Percentiles rank a stretch among this genome's conserved stretches.
These are phyloP conservation scores for Mortierella sp. DNA, from an alignment of 371 early-diverging fungal species.

Conservation along the genomic window DNA sequence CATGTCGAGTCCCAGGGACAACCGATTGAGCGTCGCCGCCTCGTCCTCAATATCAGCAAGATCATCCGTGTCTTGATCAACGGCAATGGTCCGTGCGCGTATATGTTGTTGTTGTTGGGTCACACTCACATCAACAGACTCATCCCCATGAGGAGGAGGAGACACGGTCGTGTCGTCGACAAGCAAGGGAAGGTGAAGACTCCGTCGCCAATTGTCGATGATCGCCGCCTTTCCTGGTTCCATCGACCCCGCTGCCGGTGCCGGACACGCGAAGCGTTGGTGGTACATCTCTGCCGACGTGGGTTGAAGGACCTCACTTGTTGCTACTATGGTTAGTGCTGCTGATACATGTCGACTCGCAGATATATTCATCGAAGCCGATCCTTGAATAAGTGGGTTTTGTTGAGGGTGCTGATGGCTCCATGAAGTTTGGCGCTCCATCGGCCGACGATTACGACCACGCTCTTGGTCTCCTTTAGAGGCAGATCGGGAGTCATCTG, in stretches of 20 bases:
- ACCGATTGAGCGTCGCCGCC: conserved; percentile 12
- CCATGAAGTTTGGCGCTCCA: conserved; percentile 28
- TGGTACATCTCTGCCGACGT: conserved; percentile 20
- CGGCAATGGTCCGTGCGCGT: not conserved
- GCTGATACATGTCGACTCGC: not conserved
- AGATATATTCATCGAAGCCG: not conserved
- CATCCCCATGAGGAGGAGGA: not conserved
- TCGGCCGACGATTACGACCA: conserved; percentile 10
- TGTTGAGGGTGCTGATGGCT: conserved; percentile 20
- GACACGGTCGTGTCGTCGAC: conserved; percentile 11
- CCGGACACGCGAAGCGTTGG: conserved; percentile 21
- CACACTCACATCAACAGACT: not conserved
- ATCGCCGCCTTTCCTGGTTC: conserved; percentile 44
- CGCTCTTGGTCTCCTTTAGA: not conserved
- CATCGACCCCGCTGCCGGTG: conserved; percentile 32
- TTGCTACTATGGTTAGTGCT: not conserved
- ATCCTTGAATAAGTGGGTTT: not conserved
- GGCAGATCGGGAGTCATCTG: conserved; percentile 10
- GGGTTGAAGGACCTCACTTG: conserved; percentile 10
- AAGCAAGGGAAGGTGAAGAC: conserved; percentile 19
- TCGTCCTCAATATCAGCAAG: conserved; percentile 9
- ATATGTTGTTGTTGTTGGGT: not conserved
- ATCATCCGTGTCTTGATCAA: conserved; percentile 9
- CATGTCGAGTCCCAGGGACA: conserved; percentile 17
- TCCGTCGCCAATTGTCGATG: conserved; percentile 48